phyloP scores from a whole-genome alignment of 768 basidiomycete species.

The Suillus subaureus region DNA sequence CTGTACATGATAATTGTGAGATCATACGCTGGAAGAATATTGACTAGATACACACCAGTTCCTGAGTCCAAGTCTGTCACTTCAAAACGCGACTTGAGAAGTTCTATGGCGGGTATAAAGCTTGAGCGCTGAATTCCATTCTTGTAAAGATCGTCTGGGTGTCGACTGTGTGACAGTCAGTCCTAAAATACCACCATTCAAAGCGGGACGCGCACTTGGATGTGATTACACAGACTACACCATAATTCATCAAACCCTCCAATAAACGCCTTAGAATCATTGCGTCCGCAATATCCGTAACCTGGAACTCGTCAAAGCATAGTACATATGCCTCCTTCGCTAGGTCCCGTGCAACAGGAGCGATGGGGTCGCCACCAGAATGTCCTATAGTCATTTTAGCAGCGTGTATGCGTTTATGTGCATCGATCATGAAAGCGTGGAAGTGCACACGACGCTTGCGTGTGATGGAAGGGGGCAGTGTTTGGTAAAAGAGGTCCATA shows the following conservation, averaged over 20 bases:
- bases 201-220: constrained; percentile 76
- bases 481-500: constrained; percentile 95
- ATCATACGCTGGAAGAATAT: not conserved
- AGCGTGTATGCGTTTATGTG: constrained; percentile 89
- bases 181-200: constrained; percentile 4
- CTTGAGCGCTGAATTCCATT: constrained; percentile 96
- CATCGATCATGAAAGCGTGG: constrained; percentile 99
- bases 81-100: constrained; percentile 84
- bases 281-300: constrained; percentile 96
- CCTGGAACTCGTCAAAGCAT: constrained; percentile 99
- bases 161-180: constrained; percentile 63
- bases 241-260: constrained; percentile 82
- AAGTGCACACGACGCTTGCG: constrained; percentile 93
- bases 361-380: constrained; percentile 77
- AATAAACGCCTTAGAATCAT: constrained; percentile 94
- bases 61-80: constrained; percentile 95
- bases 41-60: constrained; percentile 59
- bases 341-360: constrained; percentile 84
- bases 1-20: constrained; percentile 40
- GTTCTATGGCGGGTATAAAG: constrained; percentile 92
- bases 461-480: constrained; percentile 66
- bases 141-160: constrained; percentile 97
- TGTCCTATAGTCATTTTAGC: constrained; percentile 73
- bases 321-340: constrained; percentile 83
- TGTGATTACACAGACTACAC: constrained; percentile 94